Evolutionary conservation across 2,329 filamentous ascomycete species (phyloP), one percentile per base, ranked within the genome.

Genomic region (Tolypocladium pustulatum): DNA sequence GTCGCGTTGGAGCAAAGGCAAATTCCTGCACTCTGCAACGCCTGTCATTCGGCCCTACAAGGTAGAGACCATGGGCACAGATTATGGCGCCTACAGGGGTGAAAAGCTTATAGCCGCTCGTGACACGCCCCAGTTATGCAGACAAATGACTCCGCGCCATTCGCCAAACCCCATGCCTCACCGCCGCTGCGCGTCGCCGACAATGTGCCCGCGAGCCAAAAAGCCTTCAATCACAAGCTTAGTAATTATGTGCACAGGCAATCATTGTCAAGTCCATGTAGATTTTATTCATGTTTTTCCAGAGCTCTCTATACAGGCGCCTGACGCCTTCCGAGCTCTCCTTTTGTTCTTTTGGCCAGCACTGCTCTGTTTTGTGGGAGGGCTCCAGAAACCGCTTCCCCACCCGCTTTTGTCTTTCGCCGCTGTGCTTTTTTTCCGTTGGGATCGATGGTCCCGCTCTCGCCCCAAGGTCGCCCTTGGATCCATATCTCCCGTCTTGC

Each of bases 381-480:
- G 27, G 49, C 46, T 51, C 27, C 27, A 17, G 46, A 9, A 20
- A 12, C 46, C 15, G 49, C 15, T 5, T n/a, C 17, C 49, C 46
- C 27, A n/a, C 38, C 32, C 27, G 54, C 54, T 56, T 27, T 40
- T 37, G 25, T 27, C 30, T 43, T 43, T 43, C 49, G 30, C 12
- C 36, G 52, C 27, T 54, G 25, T 34, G 20, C 27, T 36, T 41
- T 32, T 57, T 57, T 41, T 40, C 37, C 22, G 43, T 27, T 34
- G 49, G 27, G 17, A 52, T 22, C 17, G 12, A 52, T 17, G 20
- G 49, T 34, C 27, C 49, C 49, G 49, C 49, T 52, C 30, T 30
- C 20, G 52, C 25, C 59, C 4, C 61, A 63, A 66, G 64, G 65
- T 68, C 62, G 65, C 67, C 67, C 67, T 58, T 51, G 59, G 55